A percentile compares a stretch with the other conserved stretches of the same genome.
phyloP scores from a whole-genome alignment of 148 eudicot species.

The Rhododendron vialii region DNA sequence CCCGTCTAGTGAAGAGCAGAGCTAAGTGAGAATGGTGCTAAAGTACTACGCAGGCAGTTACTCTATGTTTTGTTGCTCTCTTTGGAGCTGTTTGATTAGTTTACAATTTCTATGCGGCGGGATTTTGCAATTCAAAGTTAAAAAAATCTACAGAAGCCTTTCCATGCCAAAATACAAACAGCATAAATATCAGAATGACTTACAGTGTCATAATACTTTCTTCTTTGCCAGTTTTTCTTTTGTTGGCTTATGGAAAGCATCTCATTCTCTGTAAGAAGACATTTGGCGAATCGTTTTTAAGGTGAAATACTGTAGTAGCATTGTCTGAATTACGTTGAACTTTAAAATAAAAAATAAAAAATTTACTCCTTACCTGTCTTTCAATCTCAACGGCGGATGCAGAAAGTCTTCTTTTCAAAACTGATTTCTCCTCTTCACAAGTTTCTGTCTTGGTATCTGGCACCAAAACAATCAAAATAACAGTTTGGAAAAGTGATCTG shows the following conservation, averaged over 20 bases:
- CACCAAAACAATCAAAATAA: constrained; percentile 9
- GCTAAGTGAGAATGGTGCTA: neutral
- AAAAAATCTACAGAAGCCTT: neutral
- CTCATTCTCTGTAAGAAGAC: constrained; percentile 67
- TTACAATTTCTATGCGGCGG: neutral
- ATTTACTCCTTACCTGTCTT: constrained; percentile 55
- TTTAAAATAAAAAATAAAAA: neutral
- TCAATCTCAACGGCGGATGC: constrained; percentile 82
- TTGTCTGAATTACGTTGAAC: neutral
- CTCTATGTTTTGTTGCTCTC: neutral
- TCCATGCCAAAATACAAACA: neutral
- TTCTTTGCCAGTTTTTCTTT: neutral
- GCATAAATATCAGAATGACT: neutral
- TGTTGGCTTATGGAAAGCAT: constrained; percentile 61
- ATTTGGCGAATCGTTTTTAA: neutral
- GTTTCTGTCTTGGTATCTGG: constrained; percentile 70
- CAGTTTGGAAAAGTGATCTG: neutral
- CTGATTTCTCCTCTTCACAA: constrained; percentile 72
- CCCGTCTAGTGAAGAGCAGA: neutral
- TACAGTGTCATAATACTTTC: too few species aligned
- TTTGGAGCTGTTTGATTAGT: neutral
- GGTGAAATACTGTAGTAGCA: constrained; percentile 6
- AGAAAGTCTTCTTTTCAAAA: constrained; percentile 65
- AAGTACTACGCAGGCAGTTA: neutral
- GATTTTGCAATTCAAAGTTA: neutral